Percentiles rank a stretch among this genome's conserved stretches.
Conservation (phyloP, 805 yeast species). For the Starmerella asiatica region DNA sequence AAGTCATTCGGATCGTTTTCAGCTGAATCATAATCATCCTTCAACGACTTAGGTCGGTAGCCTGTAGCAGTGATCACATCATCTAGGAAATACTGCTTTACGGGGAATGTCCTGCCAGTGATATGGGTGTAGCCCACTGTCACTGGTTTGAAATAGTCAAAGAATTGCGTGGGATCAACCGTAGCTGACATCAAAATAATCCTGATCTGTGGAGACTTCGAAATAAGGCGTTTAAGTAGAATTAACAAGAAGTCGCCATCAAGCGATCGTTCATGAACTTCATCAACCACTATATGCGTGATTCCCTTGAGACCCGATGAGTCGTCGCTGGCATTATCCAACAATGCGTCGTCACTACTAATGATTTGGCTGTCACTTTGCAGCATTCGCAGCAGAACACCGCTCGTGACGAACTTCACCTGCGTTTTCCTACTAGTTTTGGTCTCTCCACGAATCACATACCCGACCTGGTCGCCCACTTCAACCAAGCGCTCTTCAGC, state of each 20-base stretch:
- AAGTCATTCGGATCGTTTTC: conserved; percentile 6
- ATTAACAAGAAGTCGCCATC: conserved; percentile 79
- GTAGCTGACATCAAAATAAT: conserved; percentile 90
- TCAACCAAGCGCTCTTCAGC: conserved; percentile 60
- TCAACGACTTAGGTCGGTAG: conserved; percentile 28
- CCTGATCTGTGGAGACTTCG: conserved; percentile 38
- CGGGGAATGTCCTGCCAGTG: conserved; percentile 90
- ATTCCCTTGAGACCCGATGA: conserved; percentile 24
- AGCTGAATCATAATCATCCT: conserved; percentile 13
- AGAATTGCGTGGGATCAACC: conserved; percentile 56
- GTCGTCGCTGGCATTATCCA: neutral
- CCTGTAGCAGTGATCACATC: conserved; percentile 44
- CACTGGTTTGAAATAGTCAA: conserved; percentile 43
- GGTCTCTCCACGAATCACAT: conserved; percentile 80
- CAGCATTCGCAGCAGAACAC: conserved; percentile 75
- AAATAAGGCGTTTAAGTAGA: conserved; percentile 49
- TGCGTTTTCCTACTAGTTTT: conserved; percentile 44
- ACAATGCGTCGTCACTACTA: conserved; percentile 19
- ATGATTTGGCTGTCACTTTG: conserved; percentile 37
- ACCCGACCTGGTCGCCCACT: conserved; percentile 73
- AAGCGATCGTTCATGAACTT: conserved; percentile 91
- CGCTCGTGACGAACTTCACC: conserved; percentile 81
- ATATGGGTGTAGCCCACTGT: conserved; percentile 58
- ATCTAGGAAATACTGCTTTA: conserved; percentile 60
- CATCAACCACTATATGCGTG: conserved; percentile 72